Evolutionary conservation across 2,329 filamentous ascomycete species (phyloP).

Genomic region (Neopestalotiopsis rosae): DNA sequence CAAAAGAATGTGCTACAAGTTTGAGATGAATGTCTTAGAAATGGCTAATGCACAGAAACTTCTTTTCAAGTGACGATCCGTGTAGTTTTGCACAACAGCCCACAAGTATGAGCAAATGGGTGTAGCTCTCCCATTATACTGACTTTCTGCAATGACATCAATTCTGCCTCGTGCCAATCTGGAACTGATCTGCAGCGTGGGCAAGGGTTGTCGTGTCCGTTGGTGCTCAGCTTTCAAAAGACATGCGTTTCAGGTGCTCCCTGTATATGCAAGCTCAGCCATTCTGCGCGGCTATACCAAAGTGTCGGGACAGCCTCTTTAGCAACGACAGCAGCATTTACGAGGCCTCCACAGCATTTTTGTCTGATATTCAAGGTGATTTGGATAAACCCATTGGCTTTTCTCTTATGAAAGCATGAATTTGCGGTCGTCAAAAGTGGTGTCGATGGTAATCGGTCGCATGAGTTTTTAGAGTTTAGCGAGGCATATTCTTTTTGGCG

Average conservation of each 20-base stretch:
- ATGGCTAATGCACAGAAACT: too few species aligned
- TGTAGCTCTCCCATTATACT: not conserved
- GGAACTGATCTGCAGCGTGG: not conserved
- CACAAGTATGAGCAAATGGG: not conserved
- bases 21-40: too few species aligned
- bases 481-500: not conserved
- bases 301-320: not conserved
- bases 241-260: not conserved
- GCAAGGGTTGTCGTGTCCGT: not conserved
- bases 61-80: not conserved
- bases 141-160: not conserved
- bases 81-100: not conserved
- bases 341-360: not conserved
- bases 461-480: not conserved
- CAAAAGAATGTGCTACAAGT: too few species aligned
- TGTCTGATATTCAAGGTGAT: not conserved
- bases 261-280: not conserved
- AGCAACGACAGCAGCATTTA: not conserved
- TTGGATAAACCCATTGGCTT: not conserved
- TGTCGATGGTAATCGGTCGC: not conserved
- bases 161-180: not conserved
- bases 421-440: not conserved
- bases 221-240: not conserved
- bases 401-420: not conserved
- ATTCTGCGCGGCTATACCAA: not conserved